Base-by-base conservation (phyloP, 257 asterid species). In the Plantago major region DNA sequence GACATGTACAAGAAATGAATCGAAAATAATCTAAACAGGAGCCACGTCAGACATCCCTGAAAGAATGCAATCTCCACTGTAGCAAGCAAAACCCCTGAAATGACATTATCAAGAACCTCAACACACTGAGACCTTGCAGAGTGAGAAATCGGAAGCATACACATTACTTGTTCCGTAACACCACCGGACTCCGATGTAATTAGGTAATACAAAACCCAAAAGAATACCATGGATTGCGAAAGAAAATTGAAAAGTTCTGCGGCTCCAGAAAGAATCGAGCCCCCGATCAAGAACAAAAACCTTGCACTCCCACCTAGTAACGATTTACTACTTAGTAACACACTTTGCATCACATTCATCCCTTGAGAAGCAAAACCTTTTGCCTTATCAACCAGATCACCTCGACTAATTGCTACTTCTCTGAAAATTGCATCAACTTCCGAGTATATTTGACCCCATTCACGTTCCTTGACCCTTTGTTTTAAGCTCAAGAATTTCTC, bases 11-110 rank as follows among this genome's bases (percentile, higher is more conserved):
- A 70, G 71, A 93, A 89, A 64, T 93, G 99, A 38, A 93, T 81
- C 0, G 94, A 83, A 57, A 69, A 85, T 13, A 93, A 66, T 73
- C 94, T 82, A 46, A 93, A 85, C 47, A 89, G 78, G 28, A 89
- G 94, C 97, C 97, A 93, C 13, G 99, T 93, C 69, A 93, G 58
- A 62, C 97, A 89, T n/a, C 99, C 99, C 55, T 87, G 96, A 70
- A 83, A 87, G 48, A 87, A 68, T 13, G 99, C 95, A 49, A 93
- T 85, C 81, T 93, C 96, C 12, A 81, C 94, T 0, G 96, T 89
- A 5, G 95, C 99, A 66, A 89, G 62, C 7, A 93, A 80, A 22
- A 89, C 96, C 47, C 97, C 97, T 0, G 99, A 89, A 5, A 93
- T 80, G 12, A 95, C 97, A 30, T 83, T 83, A 40, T 89, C 84